Conservation (phyloP, 768 basidiomycete genomes). For the Amanita polypyramis region DNA sequence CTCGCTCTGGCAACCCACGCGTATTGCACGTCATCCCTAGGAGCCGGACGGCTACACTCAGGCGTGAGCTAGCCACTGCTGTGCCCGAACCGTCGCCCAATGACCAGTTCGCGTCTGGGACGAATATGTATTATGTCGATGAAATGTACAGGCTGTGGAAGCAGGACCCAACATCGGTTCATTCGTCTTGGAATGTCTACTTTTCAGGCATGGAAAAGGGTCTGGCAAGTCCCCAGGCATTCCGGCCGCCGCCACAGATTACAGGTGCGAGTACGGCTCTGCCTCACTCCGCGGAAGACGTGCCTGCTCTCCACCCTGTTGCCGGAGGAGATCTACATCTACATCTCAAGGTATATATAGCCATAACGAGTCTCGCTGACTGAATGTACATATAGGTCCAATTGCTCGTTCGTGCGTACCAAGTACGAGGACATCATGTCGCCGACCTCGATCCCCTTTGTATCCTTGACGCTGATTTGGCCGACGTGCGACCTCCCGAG, state of each 20-base stretch:
- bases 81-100: slow-evolving; percentile 55
- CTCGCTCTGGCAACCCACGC: slow-evolving; percentile 11
- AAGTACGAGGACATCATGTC: slow-evolving; percentile 96
- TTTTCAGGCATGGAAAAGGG: slow-evolving; percentile 92
- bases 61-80: slow-evolving; percentile 35
- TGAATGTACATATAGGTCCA: slow-evolving; percentile 54
- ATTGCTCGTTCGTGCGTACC: slow-evolving; percentile 95
- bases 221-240: slow-evolving; percentile 67
- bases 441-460: slow-evolving; percentile 95
- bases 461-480: slow-evolving; percentile 83
- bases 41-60: slow-evolving; percentile 10
- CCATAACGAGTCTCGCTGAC: slow-evolving; percentile 9
- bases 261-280: too few species aligned
- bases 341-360: slow-evolving; percentile 94
- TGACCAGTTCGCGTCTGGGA: slow-evolving; percentile 87
- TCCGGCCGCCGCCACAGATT: slow-evolving; percentile 85
- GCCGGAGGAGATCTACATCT: slow-evolving; percentile 79
- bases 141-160: slow-evolving; percentile 95
- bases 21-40: slow-evolving; percentile 6
- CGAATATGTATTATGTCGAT: slow-evolving; percentile 90
- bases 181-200: slow-evolving; percentile 90
- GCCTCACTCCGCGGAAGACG: slow-evolving; percentile 66
- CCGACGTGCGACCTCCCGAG: slow-evolving; percentile 70
- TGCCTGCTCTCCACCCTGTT: slow-evolving; percentile 60
- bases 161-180: slow-evolving; percentile 85